phyloP scores from a whole-genome alignment of 1,284 basidiomycete genomes.

The Leccinum subrobustum region DNA sequence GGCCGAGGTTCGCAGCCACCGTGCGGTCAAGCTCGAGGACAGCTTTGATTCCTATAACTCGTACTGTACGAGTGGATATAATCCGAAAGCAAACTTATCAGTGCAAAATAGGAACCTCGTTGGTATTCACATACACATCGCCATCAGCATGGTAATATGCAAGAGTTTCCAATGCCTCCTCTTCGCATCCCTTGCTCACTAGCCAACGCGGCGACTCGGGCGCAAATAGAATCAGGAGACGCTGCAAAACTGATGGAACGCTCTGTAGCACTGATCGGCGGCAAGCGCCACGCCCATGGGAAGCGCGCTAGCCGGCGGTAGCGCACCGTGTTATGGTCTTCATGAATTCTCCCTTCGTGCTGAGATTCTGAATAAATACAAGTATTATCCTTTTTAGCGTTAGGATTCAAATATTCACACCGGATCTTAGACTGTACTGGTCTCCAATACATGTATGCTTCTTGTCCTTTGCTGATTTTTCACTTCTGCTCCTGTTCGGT shows the following conservation, averaged over 20 bases:
- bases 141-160: constrained; percentile 77
- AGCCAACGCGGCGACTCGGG: constrained; percentile 77
- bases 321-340: not conserved
- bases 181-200: constrained; percentile 62
- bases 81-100: constrained; percentile 29
- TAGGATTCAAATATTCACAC: too few relatives aligned
- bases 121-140: constrained; percentile 39
- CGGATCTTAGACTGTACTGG: too few relatives aligned
- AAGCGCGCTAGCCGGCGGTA: too few relatives aligned
- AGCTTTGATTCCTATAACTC: constrained; percentile 77
- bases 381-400: not conserved
- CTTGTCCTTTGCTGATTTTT: too few relatives aligned
- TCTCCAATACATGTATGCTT: too few relatives aligned
- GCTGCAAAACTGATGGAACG: constrained; percentile 60
- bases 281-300: constrained; percentile 72
- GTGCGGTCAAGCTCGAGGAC: constrained; percentile 62
- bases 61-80: constrained; percentile 70
- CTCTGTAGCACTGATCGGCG: constrained; percentile 60
- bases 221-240: constrained; percentile 55
- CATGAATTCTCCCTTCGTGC: not conserved
- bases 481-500: too few relatives aligned
- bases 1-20: constrained; percentile 55
- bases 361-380: not conserved
- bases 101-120: not conserved
- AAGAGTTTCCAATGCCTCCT: constrained; percentile 57